phyloP scores from a whole-genome alignment of 73 alveolate species.

The Urostyla sp. region DNA sequence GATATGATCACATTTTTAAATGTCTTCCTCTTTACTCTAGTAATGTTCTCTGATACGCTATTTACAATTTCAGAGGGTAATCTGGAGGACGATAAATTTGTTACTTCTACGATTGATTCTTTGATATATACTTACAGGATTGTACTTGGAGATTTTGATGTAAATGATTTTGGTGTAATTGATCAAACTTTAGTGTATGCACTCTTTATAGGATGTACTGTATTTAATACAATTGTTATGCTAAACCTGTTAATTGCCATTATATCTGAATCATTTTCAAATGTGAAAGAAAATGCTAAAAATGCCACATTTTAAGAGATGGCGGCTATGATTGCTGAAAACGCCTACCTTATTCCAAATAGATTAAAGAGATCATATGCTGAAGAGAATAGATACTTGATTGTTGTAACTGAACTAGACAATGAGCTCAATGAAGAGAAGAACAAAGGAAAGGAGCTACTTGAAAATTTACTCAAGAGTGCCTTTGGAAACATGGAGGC shows the following conservation, averaged over 20 bases:
- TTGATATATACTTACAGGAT: slow-evolving; percentile 60
- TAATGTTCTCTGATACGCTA: slow-evolving; percentile 52
- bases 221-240: slow-evolving; percentile 43
- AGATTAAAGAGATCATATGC: slow-evolving; percentile 16
- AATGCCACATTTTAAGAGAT: slow-evolving; percentile 39
- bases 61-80: slow-evolving; percentile 33
- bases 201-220: slow-evolving; percentile 37
- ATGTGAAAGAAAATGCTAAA: slow-evolving; percentile 49
- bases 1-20: slow-evolving; percentile 61
- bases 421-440: slow-evolving; percentile 24
- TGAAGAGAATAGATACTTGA: slow-evolving; percentile 35
- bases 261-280: slow-evolving; percentile 49
- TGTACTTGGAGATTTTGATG: slow-evolving; percentile 62
- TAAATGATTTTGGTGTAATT: slow-evolving; percentile 29
- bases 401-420: slow-evolving; percentile 31
- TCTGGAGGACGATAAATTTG: slow-evolving; percentile 8
- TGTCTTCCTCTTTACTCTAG: slow-evolving; percentile 35
- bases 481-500: too few relatives aligned
- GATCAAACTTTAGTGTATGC: slow-evolving; percentile 42
- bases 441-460: too few relatives aligned
- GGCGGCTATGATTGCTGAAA: slow-evolving; percentile 59
- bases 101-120: slow-evolving; percentile 34
- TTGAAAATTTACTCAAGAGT: too few relatives aligned
- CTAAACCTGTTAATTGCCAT: slow-evolving; percentile 59
- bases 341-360: slow-evolving; percentile 49